A percentile compares a stretch with the other conserved stretches of the same genome.
phyloP scores from a whole-genome alignment of 2,329 filamentous ascomycete genomes.

The Xylaria sp. region DNA sequence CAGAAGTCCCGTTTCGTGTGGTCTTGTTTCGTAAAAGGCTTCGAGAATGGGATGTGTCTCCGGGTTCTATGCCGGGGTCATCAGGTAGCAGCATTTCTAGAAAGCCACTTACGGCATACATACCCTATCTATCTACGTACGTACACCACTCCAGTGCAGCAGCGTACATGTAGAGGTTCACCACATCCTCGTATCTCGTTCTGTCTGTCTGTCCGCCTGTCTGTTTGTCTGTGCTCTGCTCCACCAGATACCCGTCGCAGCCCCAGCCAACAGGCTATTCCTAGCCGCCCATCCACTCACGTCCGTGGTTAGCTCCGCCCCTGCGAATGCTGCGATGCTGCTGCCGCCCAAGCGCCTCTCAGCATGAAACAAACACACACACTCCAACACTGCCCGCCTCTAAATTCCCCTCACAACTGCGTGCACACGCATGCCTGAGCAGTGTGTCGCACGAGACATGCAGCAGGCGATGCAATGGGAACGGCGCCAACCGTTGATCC shows the following conservation, averaged over 20 bases:
- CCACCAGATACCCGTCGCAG: constrained; percentile 12
- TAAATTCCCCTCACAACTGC: constrained; percentile 11
- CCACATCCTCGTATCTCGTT: constrained; percentile 3
- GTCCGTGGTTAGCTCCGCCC: constrained; percentile 22
- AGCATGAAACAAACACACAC: constrained; percentile 10
- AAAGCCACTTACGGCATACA: constrained; percentile 12
- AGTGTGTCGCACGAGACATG: constrained; percentile 21
- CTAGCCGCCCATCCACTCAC: constrained; percentile 1
- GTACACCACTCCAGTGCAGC: background rate
- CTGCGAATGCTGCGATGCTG: too few species aligned
- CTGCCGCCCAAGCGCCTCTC: constrained; percentile 15
- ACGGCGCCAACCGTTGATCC: constrained; percentile 12
- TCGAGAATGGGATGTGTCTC: constrained; percentile 13
- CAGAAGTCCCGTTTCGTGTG: constrained; percentile 19
- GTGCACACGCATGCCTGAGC: background rate
- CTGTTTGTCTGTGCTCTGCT: background rate
- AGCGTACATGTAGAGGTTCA: background rate
- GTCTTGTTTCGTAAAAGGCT: too few species aligned
- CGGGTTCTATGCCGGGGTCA: background rate
- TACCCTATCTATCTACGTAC: too few species aligned
- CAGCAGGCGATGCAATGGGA: constrained; percentile 13
- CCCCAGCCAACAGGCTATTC: background rate
- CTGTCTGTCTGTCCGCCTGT: background rate
- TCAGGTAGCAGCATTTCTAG: background rate
- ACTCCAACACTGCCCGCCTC: constrained; percentile 8